Base-by-base conservation (phyloP, 1,284 basidiomycete species). In the Rhizoctonia solani region DNA sequence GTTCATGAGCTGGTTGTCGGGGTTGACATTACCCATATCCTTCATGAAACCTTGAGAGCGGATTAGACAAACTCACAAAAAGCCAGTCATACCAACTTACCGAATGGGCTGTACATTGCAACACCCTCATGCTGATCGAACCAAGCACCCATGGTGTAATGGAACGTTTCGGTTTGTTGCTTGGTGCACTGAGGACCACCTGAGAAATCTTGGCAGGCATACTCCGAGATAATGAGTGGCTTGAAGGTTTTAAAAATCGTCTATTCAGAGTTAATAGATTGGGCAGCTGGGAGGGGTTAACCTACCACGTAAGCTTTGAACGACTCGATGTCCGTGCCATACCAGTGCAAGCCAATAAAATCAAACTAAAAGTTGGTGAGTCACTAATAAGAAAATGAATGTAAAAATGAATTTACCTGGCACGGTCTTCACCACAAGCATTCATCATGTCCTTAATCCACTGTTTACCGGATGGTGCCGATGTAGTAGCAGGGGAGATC, bases 1-100 rank as follows among this genome's bases (percentile, higher is more conserved):
- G 25, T 6, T 14, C 59, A 63, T 63, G 1, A 78, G 79, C 58
- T 79, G 76, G 77, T 93, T 89, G 50, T 78, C 75, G 27, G 78
- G 72, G 79, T 90, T 87, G 74, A 92, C 88, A 61, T 85, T 84
- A 68, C 81, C 79, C 83, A 93, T 82, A 74, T 89, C 77, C 68
- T 82, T 74, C 85, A 91, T 86, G 54, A 82, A 79, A 74, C 86
- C 88, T 88, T 59, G 16, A 56, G 59, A 44, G 53, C 42, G 19
- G 53, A 25, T 6, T 4, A 53, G 4, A 69, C 46, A 42, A 30
- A 72, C 52, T 16, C 61, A 30, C 53, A 50, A 23, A 21, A 16
- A 37, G 42, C 44, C 30, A 16, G 37, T 23, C 6, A 13, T 23
- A n/a, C 54, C 54, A 13, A 79, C 82, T 69, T 69, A 86, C 91